These are phyloP conservation scores for Ceratobasidium sp. DNA, from an alignment of 1,284 basidiomycete genomes.

Conservation along the genomic window DNA sequence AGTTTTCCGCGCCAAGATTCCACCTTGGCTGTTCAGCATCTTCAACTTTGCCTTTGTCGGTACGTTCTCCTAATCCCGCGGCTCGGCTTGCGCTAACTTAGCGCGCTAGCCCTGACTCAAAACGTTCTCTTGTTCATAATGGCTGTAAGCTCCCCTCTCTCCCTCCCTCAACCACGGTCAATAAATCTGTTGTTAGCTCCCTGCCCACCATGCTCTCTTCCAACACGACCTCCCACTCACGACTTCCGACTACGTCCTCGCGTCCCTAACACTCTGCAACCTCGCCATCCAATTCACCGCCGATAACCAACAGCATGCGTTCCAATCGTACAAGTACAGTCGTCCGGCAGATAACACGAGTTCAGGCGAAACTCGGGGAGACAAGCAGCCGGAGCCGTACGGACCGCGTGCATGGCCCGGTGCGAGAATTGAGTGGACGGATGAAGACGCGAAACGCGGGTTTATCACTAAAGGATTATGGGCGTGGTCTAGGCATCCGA, in stretches of 20 bases:
- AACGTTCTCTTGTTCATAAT: conserved; percentile 85
- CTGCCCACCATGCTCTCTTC: conserved; percentile 60
- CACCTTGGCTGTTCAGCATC: conserved; percentile 79
- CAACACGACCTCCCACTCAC: conserved; percentile 61
- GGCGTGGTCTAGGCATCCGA: conserved; percentile 90
- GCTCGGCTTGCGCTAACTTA: not conserved
- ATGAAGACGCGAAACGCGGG: conserved; percentile 80
- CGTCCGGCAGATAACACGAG: conserved; percentile 20
- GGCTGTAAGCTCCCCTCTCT: conserved; percentile 61
- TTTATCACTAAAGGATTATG: conserved; percentile 89
- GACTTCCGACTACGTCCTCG: conserved; percentile 76
- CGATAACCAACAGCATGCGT: conserved; percentile 87
- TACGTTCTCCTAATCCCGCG: conserved; percentile 53
- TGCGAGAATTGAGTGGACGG: conserved; percentile 72
- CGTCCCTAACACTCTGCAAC: conserved; percentile 69
- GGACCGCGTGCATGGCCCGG: conserved; percentile 71
- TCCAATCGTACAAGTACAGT: conserved; percentile 79
- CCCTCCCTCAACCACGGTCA: conserved; percentile 48
- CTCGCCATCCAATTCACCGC: conserved; percentile 81
- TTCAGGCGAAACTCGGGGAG: not conserved
- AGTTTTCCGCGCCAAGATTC: conserved; percentile 76
- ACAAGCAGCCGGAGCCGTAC: conserved; percentile 23
- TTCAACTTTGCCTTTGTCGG: conserved; percentile 87
- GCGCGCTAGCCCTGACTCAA: conserved; percentile 73
- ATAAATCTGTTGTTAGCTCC: conserved; percentile 58